Evolutionary conservation across 1,284 basidiomycete genomes (phyloP).

Genomic region (Moesziomyces globuligerus): DNA sequence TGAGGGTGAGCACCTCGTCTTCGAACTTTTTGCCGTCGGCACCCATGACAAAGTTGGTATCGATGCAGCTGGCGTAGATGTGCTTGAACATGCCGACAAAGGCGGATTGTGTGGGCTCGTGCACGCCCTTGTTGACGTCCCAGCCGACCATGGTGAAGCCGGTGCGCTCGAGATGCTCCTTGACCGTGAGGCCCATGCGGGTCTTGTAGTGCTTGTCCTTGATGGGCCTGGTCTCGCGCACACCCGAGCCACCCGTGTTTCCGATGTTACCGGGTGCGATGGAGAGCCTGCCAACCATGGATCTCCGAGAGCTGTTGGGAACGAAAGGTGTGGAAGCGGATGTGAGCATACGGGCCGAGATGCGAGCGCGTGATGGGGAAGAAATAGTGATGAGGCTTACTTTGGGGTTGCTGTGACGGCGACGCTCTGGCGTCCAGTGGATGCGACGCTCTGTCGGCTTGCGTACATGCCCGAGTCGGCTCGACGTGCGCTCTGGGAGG

Average conservation of each 20-base stretch:
- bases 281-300: conserved; percentile 47
- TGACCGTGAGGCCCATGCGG: conserved; percentile 58
- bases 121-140: conserved; percentile 54
- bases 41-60: conserved; percentile 57
- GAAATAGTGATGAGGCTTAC: too few relatives aligned
- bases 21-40: conserved; percentile 62
- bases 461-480: conserved; percentile 40
- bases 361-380: background rate
- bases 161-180: conserved; percentile 55
- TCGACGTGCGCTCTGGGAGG: conserved; percentile 27
- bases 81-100: conserved; percentile 65
- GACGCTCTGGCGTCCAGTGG: conserved; percentile 46
- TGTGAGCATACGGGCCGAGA: background rate
- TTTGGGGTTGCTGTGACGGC: conserved; percentile 54
- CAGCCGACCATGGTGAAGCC: conserved; percentile 61
- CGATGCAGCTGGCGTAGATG: conserved; percentile 60
- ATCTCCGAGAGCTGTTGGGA: conserved; percentile 19
- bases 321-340: conserved; percentile 3
- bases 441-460: conserved; percentile 45
- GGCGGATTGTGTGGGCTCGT: conserved; percentile 64
- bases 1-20: conserved; percentile 61
- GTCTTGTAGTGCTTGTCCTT: conserved; percentile 57
- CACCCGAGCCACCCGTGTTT: conserved; percentile 34
- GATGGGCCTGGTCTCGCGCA: conserved; percentile 45
- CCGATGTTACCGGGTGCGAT: conserved; percentile 48